A percentile compares a stretch with the other conserved stretches of the same genome.
These are phyloP conservation scores for Clavariopsis aquatica DNA, from an alignment of 495 filamentous ascomycete species.

Conservation along the genomic window DNA sequence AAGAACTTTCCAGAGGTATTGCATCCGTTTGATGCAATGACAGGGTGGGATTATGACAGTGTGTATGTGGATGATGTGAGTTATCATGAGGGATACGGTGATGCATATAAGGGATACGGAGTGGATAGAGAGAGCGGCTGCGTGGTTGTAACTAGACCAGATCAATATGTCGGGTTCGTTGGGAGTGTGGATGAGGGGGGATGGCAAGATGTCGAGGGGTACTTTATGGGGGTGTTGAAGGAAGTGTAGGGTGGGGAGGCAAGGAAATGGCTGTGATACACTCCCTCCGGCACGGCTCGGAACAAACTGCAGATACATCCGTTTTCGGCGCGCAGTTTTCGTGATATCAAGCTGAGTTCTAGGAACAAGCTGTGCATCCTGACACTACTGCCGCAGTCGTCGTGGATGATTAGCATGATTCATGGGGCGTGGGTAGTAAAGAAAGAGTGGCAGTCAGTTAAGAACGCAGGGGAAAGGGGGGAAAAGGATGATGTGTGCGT, in stretches of 20 bases:
- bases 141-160: slow-evolving; percentile 62
- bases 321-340: too few relatives aligned
- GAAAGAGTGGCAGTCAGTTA: too few relatives aligned
- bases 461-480: too few relatives aligned
- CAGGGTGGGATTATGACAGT: slow-evolving; percentile 66
- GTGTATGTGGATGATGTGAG: slow-evolving; percentile 65
- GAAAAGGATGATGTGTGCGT: too few relatives aligned
- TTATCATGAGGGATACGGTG: slow-evolving; percentile 60
- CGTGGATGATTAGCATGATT: too few relatives aligned
- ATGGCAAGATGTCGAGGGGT: slow-evolving; percentile 45
- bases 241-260: background rate
- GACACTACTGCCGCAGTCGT: too few relatives aligned
- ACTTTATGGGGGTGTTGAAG: slow-evolving; percentile 23
- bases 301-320: too few relatives aligned
- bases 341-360: too few relatives aligned
- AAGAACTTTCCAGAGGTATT: slow-evolving; percentile 59
- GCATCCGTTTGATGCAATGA: slow-evolving; percentile 58
- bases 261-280: too few relatives aligned
- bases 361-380: too few relatives aligned
- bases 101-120: slow-evolving; percentile 65
- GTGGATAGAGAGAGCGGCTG: slow-evolving; percentile 61
- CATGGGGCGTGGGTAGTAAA: too few relatives aligned
- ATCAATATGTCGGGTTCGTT: slow-evolving; percentile 66
- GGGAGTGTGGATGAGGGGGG: slow-evolving; percentile 56
- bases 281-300: too few relatives aligned